Base-by-base conservation (phyloP, 2,329 filamentous ascomycete genomes). In the Aureobasidium sp. region DNA sequence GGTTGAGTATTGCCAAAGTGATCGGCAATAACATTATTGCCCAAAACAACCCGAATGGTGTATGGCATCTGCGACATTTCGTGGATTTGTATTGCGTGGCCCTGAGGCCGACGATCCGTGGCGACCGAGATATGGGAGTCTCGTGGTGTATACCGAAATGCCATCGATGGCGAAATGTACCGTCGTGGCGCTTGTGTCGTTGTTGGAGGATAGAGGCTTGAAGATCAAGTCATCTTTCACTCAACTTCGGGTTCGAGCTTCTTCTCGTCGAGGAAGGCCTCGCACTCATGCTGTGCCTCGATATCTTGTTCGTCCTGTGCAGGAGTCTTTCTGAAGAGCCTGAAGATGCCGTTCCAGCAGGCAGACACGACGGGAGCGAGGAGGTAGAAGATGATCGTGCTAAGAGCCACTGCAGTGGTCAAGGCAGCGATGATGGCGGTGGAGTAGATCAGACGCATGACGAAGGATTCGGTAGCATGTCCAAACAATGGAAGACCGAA, bases 401-500 rank as follows among this genome's bases (percentile, higher is more conserved):
- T 51, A 24, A 62, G 20, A n/a, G 41, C 43, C 32, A 62, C 48
- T 8, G 32, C 60, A 7, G 60, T 62, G 8, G 60, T 62, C 43
- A 55, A 36, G 26, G 50, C 60, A 26, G 60, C 50, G 10, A 62
- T 47, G 24, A 62, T 48, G 43, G 60, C 60, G 50, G 39, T 46
- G 7, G 60, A 62, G 13, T 55, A 55, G 60, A 62, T 47, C 3
- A 62, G 29, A 12, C 50, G 48, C 39, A 62, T 48, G 34, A 43
- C 48, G 43, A 62, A 62, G 37, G 60, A 48, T 24, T 62, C 60
- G 43, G 48, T 41, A 32, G 48, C 50, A 36, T 55, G 51, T 20
- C 60, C 60, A 34, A 62, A 51, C 4, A 62, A 43, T 7, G 48
- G 50, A 1, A 62, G 60, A 13, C 60, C 60, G 43, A 62, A 62